Conservation (phyloP, 345 rosid species). For the Alliaria petiolata region DNA sequence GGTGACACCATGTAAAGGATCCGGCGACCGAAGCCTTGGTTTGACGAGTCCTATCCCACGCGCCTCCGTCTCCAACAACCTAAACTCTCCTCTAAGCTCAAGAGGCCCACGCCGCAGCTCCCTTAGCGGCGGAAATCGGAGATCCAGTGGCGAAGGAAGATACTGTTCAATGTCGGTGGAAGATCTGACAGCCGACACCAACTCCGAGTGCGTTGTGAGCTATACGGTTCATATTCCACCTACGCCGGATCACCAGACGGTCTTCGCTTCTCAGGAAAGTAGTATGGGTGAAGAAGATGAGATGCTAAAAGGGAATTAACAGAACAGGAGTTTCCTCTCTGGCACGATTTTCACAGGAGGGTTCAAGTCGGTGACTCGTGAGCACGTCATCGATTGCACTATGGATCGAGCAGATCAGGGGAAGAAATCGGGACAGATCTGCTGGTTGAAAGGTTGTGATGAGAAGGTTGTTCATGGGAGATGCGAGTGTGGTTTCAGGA, state of each 20-base stretch:
- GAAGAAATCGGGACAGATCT: constrained; percentile 43
- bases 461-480: constrained; percentile 49
- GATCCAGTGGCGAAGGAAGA: constrained; percentile 47
- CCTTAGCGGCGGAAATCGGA: constrained; percentile 38
- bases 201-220: constrained; percentile 46
- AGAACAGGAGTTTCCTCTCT: constrained; percentile 45
- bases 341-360: constrained; percentile 72
- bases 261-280: constrained; percentile 50
- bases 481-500: constrained; percentile 68
- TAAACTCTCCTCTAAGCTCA: constrained; percentile 52
- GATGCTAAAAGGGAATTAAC: constrained; percentile 21
- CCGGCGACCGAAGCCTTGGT: constrained; percentile 65
- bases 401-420: constrained; percentile 34
- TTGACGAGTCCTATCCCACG: constrained; percentile 68
- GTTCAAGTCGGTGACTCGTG: constrained; percentile 63
- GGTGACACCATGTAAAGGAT: constrained; percentile 62
- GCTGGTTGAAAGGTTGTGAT: constrained; percentile 74
- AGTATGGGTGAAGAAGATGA: constrained; percentile 31
- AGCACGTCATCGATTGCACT: constrained; percentile 59
- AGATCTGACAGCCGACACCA: constrained; percentile 39
- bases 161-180: constrained; percentile 52
- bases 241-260: constrained; percentile 70
- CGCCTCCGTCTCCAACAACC: constrained; percentile 52
- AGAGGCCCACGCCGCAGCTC: constrained; percentile 44
- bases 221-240: constrained; percentile 82